Base-by-base conservation (phyloP, 768 basidiomycete species). In the Candolleomyces eurysporus region DNA sequence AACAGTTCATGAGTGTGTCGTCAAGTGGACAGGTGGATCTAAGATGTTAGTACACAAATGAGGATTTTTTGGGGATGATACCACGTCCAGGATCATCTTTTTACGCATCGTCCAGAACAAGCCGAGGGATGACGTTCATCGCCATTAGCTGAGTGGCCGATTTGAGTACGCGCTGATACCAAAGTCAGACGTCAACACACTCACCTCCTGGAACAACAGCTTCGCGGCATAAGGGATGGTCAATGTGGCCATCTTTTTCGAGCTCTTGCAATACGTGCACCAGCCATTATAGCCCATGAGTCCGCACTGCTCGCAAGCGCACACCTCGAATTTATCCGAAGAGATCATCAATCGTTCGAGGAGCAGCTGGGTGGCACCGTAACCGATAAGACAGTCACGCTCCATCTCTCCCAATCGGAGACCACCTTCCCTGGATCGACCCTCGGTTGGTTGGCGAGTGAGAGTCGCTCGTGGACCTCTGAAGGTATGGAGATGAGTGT, bases 331-430 rank as follows among this genome's bases (percentile, higher is more conserved):
- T 69, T 93, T 93, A 76, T 99, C 97, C 22, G 95, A 97, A 6
- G 96, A 98, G 63, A 98, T 96, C 97, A 99, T 99, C 16, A 99
- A 83, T 26, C 97, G 91, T 75, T 99, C 97, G 2, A 99, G 86
- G 39, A 99, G 79, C 49, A 99, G 82, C 69, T 98, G 96, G 0
- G 96, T 96, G 10, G 97, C 97, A n/a, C 97, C 97, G 68, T 99
- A 93, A 45, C 96, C 97, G 68, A 98, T 96, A 46, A 98, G 80
- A 73, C 97, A 99, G 76, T 99, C 97, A 50, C 97, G 89, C 71
- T 99, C 97, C 97, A 99, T 99, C 77, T 99, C 97, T 54, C 97
- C 97, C 16, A 99, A 80, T 50, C 97, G 92, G 64, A 99, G 77
- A 62, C 97, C 97, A 71, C 97, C 97, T 75, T 98, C 97, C 57